These are phyloP conservation scores for Anacardium occidentale DNA, from an alignment of 345 rosid species.

Conservation along the genomic window DNA sequence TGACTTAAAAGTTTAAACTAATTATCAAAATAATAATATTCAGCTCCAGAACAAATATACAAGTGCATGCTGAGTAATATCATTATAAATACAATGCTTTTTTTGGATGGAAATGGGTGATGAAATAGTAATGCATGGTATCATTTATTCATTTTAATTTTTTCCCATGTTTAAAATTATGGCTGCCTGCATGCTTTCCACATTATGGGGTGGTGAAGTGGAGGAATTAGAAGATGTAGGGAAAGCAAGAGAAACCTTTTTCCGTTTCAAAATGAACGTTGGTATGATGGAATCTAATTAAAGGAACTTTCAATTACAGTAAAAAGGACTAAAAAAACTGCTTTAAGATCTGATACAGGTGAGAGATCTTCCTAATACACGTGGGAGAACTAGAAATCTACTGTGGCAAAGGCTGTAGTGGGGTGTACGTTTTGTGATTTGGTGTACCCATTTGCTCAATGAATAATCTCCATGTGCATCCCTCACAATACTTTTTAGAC, in stretches of 20 bases:
- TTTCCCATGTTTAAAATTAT: background rate
- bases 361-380: slow-evolving; percentile 23
- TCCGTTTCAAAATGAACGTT: slow-evolving; percentile 5
- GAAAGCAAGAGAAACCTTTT: background rate
- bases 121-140: background rate
- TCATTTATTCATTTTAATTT: background rate
- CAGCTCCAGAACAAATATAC: no score
- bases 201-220: background rate
- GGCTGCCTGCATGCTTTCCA: background rate
- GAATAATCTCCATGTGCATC: slow-evolving; percentile 8
- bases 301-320: slow-evolving; percentile 7
- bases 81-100: no score
- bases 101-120: no score
- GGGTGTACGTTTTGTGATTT: slow-evolving; percentile 11
- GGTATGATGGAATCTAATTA: slow-evolving; percentile 26
- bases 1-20: no score
- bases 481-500: slow-evolving; percentile 5
- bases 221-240: background rate
- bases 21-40: no score
- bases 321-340: slow-evolving; percentile 13
- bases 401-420: slow-evolving; percentile 13
- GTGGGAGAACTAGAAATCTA: slow-evolving; percentile 26
- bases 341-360: slow-evolving; percentile 24
- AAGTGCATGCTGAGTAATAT: no score
- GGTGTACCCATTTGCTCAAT: slow-evolving; percentile 7